Evolutionary conservation across 2,329 filamentous ascomycete genomes (phyloP), one percentile per base, ranked within the genome.

Genomic region (Cordyceps cicadae): DNA sequence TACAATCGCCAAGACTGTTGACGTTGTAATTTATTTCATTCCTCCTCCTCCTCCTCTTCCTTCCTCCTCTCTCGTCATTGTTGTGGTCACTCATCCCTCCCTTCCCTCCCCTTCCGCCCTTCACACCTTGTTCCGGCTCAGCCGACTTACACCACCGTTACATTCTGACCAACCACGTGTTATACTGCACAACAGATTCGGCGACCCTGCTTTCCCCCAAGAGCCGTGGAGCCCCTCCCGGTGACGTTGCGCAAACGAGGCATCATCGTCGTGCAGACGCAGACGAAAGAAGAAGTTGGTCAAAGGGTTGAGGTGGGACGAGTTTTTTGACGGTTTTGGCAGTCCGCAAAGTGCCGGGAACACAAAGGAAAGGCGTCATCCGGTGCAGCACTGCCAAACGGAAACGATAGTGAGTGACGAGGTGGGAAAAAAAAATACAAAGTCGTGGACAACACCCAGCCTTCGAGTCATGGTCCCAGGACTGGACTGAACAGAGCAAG

Each of bases 121-220:
- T 29, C 29, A 29, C 29, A 29, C 3, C 29, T 4, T 29, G 29
- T 29, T 29, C 29, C 29, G 3, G 29, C 48, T 53, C 48, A 53
- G 55, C 55, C 56, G 56, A 53, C 56, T 50, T 59, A 29, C 43
- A 37, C 43, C 11, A 54, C 34, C 19, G 57, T 41, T 60, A 19
- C 41, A 54, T 60, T 60, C 50, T 60, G 57, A 60, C 57, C 57
- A 60, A 60, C 57, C 57, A 60, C 50, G 57, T 60, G 57, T 60
- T 60, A 54, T 60, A 60, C 57, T 54, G 50, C 43, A 50, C 50
- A 37, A 41, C 24, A 58, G 37, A 37, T 53, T 49, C 46, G 29
- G 50, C 57, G 50, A 54, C 12, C 26, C 11, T 49, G 24, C 24
- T 32, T 49, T 29, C 29, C 29, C 43, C 48, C 32, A 26, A 32